Evolutionary conservation across 352 stramenopile species (phyloP), one percentile per base, ranked within the genome.

Genomic region (Pythium biforme): DNA sequence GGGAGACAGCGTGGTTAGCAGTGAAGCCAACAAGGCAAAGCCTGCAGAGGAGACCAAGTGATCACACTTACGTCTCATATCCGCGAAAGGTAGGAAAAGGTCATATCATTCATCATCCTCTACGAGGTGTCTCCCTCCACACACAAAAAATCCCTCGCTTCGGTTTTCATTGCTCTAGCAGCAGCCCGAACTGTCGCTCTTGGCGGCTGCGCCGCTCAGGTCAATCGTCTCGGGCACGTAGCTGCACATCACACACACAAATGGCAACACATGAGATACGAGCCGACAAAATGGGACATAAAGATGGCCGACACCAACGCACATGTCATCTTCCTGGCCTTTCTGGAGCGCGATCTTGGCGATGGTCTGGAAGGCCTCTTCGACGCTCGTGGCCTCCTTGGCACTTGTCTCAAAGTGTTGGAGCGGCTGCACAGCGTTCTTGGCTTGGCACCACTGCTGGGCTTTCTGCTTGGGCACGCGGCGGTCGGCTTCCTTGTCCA

Each of bases 361-460:
- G 52, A 96, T 94, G 50, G 95, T 95, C 62, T 92, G 74, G 76
- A 99, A 99, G 7, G 97, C 97, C 39, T 94, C 92, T 64, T 99
- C 96, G 17, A 99, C 97, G 75, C 97, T 98, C 46, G 95, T 92
- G 2, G 94, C 92, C 51, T 98, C 96, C 69, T 99, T 99, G 1
- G 97, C 97, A 52, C 95, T 99, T 33, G 96, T 98, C 75, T 99
- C 97, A 81, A 98, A 99, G 74, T 99, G 97, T 56, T 96, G 83
- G 66, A 99, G 95, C 12, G 84, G 80, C 77, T 96, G 89, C 59
- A 88, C 77, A 33, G 86, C 60, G 56, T 91, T 92, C 68, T 96
- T 96, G 14, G 75, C 63, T 37, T 92, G 83, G 55, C 95, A 98
- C 95, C 95, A 99, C 73, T 98, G 78, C 69, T 97, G 82, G 0